Percentiles rank a stretch among this genome's conserved stretches.
phyloP scores from a whole-genome alignment of 208 protist species.

The Leishmania arabica region DNA sequence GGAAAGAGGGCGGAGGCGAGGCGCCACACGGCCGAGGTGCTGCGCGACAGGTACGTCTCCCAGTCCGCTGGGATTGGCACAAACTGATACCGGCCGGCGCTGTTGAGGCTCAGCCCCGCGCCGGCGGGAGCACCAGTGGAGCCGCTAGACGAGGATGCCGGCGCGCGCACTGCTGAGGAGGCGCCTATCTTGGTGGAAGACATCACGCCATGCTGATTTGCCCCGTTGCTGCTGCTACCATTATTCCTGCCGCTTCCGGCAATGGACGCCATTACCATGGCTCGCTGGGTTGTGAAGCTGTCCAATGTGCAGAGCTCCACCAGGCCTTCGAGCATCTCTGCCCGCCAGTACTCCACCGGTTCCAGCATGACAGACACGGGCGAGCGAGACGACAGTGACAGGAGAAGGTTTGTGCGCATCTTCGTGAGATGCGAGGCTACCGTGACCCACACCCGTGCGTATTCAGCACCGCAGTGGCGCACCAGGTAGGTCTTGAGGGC shows the following conservation, averaged over 20 bases:
- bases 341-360: slow-evolving; percentile 50
- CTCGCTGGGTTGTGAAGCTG: slow-evolving; percentile 68
- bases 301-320: slow-evolving; percentile 68
- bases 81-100: slow-evolving; percentile 34
- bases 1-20: slow-evolving; percentile 62
- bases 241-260: neutral
- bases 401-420: slow-evolving; percentile 38
- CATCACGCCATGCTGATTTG: neutral
- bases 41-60: slow-evolving; percentile 62
- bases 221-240: neutral
- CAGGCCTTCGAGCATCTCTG: slow-evolving; percentile 64
- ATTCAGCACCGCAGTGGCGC: slow-evolving; percentile 34
- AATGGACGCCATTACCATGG: slow-evolving; percentile 29
- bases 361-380: slow-evolving; percentile 41
- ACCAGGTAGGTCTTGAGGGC: slow-evolving; percentile 48
- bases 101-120: neutral
- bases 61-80: slow-evolving; percentile 66
- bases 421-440: slow-evolving; percentile 38
- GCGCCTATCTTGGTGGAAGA: neutral
- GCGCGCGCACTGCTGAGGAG: neutral
- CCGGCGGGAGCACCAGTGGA: neutral
- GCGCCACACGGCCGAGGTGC: slow-evolving; percentile 51
- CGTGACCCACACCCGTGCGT: slow-evolving; percentile 41
- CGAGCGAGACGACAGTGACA: slow-evolving; percentile 38
- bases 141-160: neutral